Evolutionary conservation across 495 filamentous ascomycete genomes (phyloP).

Genomic region (Penicillium riverlandense): DNA sequence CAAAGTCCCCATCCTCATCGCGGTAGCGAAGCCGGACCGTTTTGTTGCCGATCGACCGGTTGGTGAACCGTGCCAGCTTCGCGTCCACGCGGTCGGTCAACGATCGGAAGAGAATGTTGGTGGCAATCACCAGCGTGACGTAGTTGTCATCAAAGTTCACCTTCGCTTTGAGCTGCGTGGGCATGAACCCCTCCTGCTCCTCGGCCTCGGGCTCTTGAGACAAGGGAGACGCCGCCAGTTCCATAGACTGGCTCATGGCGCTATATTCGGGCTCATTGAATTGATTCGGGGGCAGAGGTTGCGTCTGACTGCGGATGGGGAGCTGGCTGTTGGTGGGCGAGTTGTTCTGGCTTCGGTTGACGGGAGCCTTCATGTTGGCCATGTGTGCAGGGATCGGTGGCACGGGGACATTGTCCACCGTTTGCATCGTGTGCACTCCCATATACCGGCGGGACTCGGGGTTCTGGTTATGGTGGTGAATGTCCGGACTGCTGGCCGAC

Average conservation of each 20-base stretch:
- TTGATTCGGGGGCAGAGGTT: conserved; percentile 20
- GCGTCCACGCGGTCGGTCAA: conserved; percentile 95
- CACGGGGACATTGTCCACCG: conserved; percentile 58
- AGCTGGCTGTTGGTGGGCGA: conserved; percentile 50
- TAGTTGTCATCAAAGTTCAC: conserved; percentile 79
- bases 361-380: conserved; percentile 49
- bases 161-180: conserved; percentile 82
- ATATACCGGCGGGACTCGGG: conserved; percentile 41
- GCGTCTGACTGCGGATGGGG: conserved; percentile 37
- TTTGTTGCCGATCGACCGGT: conserved; percentile 68
- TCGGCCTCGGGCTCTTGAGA: conserved; percentile 25
- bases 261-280: conserved; percentile 36
- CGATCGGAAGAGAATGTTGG: conserved; percentile 86
- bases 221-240: conserved; percentile 33
- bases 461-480: conserved; percentile 43
- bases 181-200: conserved; percentile 39
- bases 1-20: conserved; percentile 88
- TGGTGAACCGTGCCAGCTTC: conserved; percentile 78
- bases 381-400: conserved; percentile 56
- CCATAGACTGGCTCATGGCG: conserved; percentile 21
- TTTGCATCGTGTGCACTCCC: conserved; percentile 56
- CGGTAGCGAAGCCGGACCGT: conserved; percentile 78
- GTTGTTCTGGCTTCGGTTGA: conserved; percentile 62
- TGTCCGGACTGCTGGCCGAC: conserved; percentile 66
- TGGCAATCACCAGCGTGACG: conserved; percentile 85